These are phyloP conservation scores for Penicillium maclennaniae DNA, from an alignment of 495 filamentous ascomycete species.

Conservation along the genomic window DNA sequence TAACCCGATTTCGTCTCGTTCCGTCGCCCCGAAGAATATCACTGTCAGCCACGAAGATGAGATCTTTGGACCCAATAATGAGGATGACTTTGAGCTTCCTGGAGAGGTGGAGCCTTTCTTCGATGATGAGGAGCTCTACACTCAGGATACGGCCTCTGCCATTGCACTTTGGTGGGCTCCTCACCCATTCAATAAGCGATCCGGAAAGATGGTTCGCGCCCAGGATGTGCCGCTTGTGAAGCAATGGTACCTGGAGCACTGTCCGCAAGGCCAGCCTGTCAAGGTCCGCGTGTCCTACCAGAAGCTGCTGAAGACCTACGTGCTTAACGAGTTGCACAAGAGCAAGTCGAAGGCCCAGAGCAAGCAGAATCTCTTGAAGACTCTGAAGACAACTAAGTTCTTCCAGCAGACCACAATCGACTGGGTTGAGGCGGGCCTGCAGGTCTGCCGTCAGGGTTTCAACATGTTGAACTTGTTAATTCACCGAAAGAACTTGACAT, in stretches of 20 bases:
- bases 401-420: constrained; percentile 99
- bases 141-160: constrained; percentile 83
- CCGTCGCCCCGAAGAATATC: constrained; percentile 92
- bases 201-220: constrained; percentile 95
- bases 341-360: constrained; percentile 91
- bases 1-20: constrained; percentile 94
- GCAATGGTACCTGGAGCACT: constrained; percentile 97
- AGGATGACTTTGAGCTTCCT: constrained; percentile 89
- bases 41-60: constrained; percentile 92
- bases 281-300: constrained; percentile 99
- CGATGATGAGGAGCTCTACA: constrained; percentile 84
- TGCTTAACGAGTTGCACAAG: constrained; percentile 95
- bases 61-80: constrained; percentile 80
- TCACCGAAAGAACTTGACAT: constrained; percentile 97
- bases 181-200: constrained; percentile 91
- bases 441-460: constrained; percentile 97
- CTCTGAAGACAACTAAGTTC: constrained; percentile 93
- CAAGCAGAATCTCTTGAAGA: constrained; percentile 87
- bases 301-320: constrained; percentile 93
- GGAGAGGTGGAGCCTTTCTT: constrained; percentile 81
- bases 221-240: constrained; percentile 97
- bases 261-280: constrained; percentile 86
- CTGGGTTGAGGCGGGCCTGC: constrained; percentile 98
- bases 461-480: constrained; percentile 99
- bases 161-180: constrained; percentile 98